A percentile compares a stretch with the other conserved stretches of the same genome.
phyloP scores from a whole-genome alignment of 2,329 filamentous ascomycete genomes.

The Periconia sp. region DNA sequence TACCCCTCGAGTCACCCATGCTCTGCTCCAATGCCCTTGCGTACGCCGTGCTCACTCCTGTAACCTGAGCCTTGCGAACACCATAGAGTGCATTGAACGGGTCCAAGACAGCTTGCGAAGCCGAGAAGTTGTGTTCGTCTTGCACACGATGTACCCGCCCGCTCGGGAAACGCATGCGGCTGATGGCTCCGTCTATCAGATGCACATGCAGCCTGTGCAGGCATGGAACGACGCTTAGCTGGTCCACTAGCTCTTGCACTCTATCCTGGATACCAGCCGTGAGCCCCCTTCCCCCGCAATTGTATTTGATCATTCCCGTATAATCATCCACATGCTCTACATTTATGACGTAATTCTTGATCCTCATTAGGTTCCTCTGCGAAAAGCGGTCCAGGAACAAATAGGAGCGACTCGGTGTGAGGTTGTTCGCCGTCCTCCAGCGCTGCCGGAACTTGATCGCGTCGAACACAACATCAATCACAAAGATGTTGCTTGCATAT shows the following conservation, averaged over 20 bases:
- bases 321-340: conserved; percentile 57
- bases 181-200: conserved; percentile 37
- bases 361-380: conserved; percentile 47
- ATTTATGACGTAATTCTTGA: conserved; percentile 51
- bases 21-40: conserved; percentile 38
- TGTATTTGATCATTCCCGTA: conserved; percentile 60
- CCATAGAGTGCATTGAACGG: conserved; percentile 47
- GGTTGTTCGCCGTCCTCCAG: conserved; percentile 50
- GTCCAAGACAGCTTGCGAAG: conserved; percentile 50
- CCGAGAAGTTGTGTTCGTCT: conserved; percentile 39
- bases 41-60: conserved; percentile 49
- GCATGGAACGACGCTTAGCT: conserved; percentile 33
- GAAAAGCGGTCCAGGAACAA: conserved; percentile 52
- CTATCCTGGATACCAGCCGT: conserved; percentile 50
- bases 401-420: conserved; percentile 49
- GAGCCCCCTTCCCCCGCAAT: conserved; percentile 53
- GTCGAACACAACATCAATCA: conserved; percentile 52
- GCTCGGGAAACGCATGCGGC: conserved; percentile 33
- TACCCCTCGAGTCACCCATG: conserved; percentile 34
- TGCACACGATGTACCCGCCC: conserved; percentile 42
- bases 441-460: conserved; percentile 52
- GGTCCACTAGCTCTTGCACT: conserved; percentile 49
- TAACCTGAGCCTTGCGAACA: conserved; percentile 44
- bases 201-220: conserved; percentile 38
- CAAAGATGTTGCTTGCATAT: conserved; percentile 55